phyloP scores from a whole-genome alignment of 345 rosid genomes.

The Excoecaria cochinchinensis region DNA sequence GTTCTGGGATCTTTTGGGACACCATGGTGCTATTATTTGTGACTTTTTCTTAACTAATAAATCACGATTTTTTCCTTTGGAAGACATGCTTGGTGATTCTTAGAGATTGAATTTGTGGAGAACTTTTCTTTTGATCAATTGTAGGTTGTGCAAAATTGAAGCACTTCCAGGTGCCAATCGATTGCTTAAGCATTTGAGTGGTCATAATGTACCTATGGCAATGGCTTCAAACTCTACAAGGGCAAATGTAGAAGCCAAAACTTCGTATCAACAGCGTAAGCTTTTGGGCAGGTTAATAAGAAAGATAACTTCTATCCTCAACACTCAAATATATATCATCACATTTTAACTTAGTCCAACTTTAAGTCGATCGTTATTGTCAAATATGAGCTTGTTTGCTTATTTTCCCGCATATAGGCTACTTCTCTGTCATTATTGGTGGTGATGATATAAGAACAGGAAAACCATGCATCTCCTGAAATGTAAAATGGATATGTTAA shows the following conservation, averaged over 20 bases:
- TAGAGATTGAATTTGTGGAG: neutral
- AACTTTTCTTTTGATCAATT: constrained; percentile 8
- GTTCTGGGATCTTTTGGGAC: no score
- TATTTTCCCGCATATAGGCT: constrained; percentile 45
- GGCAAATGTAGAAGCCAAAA: constrained; percentile 64
- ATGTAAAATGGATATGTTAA: constrained; percentile 44
- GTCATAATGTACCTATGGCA: constrained; percentile 69
- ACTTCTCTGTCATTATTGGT: constrained; percentile 68
- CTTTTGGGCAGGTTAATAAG: neutral
- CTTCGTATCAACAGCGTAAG: constrained; percentile 60
- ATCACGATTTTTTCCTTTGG: neutral
- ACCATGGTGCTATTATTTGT: neutral
- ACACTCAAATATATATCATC: neutral
- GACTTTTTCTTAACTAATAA: neutral
- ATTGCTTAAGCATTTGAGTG: constrained; percentile 66
- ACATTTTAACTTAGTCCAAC: neutral
- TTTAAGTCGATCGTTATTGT: neutral
- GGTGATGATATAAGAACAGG: constrained; percentile 81
- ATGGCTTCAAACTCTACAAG: constrained; percentile 85
- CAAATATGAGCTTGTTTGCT: constrained; percentile 11
- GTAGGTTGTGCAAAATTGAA: constrained; percentile 66
- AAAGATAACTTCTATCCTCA: neutral
- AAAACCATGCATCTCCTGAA: constrained; percentile 91
- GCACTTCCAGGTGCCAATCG: constrained; percentile 84
- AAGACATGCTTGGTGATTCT: neutral